These are phyloP conservation scores for Globisporangium nagaii DNA, from an alignment of 352 stramenopile genomes.

Conservation along the genomic window DNA sequence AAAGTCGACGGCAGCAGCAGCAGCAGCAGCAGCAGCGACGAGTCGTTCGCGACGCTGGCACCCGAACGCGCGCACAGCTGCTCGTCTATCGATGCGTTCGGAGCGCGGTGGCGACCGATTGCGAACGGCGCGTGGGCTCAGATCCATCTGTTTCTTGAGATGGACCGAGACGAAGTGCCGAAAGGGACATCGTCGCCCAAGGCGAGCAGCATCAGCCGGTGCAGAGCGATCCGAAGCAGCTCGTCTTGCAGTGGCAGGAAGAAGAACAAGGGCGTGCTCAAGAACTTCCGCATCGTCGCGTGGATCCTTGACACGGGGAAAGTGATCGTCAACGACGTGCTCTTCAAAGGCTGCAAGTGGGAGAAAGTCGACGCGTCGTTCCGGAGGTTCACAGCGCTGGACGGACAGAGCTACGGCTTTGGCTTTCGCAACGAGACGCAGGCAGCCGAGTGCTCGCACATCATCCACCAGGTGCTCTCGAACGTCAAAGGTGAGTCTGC, in stretches of 20 bases:
- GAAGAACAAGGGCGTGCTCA: conserved; percentile 12
- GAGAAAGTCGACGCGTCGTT: conserved; percentile 27
- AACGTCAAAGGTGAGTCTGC: conserved; percentile 29
- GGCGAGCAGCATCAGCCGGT: background rate
- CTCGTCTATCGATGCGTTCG: background rate
- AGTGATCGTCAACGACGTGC: conserved; percentile 48
- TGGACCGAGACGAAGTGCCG: conserved; percentile 17
- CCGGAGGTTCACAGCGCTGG: conserved; percentile 30
- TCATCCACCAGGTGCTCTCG: conserved; percentile 37
- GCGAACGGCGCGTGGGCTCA: conserved; percentile 42
- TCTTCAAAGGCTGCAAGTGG: conserved; percentile 38
- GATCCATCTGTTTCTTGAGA: conserved; percentile 50
- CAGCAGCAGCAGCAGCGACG: background rate
- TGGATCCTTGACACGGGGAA: conserved; percentile 53
- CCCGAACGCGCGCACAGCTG: conserved; percentile 2
- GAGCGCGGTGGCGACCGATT: conserved; percentile 27
- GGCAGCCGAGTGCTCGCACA: conserved; percentile 41
- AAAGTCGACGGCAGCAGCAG: background rate
- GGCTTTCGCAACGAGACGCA: conserved; percentile 35
- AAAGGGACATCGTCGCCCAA: background rate
- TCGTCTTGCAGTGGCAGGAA: background rate
- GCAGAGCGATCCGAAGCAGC: background rate
- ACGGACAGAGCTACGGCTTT: conserved; percentile 42
- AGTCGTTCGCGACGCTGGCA: background rate
- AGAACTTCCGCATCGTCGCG: conserved; percentile 44